A percentile compares a stretch with the other conserved stretches of the same genome.
These are phyloP conservation scores for Glaciozyma antarctica DNA, from an alignment of 768 basidiomycete genomes.

Conservation along the genomic window DNA sequence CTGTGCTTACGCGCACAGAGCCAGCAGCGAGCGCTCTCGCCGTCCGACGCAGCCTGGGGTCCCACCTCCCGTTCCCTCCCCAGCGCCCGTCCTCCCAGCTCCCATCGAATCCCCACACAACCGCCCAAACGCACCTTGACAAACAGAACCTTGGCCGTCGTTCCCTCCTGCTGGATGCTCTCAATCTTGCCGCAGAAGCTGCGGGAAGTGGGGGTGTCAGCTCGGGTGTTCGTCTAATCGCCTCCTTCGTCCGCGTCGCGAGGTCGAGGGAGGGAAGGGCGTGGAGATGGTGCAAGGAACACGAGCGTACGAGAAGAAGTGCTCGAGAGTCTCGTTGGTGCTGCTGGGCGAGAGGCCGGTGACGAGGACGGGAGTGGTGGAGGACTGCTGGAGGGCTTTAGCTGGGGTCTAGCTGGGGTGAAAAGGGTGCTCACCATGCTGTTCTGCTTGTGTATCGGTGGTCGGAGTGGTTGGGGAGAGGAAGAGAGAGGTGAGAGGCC, in stretches of 20 bases:
- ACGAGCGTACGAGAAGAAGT: conserved; percentile 51
- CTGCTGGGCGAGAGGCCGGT: conserved; percentile 59
- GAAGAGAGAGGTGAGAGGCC: too few relatives aligned
- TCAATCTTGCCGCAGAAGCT: conserved; percentile 79
- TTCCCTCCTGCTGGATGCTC: conserved; percentile 39
- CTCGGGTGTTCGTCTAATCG: not conserved
- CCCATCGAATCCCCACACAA: not conserved
- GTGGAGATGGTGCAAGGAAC: not conserved
- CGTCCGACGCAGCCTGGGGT: not conserved
- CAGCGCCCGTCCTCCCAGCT: not conserved
- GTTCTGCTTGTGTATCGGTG: too few relatives aligned
- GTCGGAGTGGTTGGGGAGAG: too few relatives aligned
- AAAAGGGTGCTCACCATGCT: too few relatives aligned
- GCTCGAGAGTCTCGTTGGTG: conserved; percentile 56
- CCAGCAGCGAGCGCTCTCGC: not conserved
- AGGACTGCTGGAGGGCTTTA: not conserved
- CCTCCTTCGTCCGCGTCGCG: conserved; percentile 32
- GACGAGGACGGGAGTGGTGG: conserved; percentile 41
- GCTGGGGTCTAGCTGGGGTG: not conserved
- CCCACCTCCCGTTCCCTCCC: not conserved
- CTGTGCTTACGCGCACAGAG: not conserved
- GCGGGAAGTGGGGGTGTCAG: conserved; percentile 6
- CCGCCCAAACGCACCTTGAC: conserved; percentile 49
- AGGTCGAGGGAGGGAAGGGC: conserved; percentile 40
- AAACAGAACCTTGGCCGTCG: conserved; percentile 65